Conservation (phyloP, 2,329 filamentous ascomycete species). For the Coleophoma crateriformis region DNA sequence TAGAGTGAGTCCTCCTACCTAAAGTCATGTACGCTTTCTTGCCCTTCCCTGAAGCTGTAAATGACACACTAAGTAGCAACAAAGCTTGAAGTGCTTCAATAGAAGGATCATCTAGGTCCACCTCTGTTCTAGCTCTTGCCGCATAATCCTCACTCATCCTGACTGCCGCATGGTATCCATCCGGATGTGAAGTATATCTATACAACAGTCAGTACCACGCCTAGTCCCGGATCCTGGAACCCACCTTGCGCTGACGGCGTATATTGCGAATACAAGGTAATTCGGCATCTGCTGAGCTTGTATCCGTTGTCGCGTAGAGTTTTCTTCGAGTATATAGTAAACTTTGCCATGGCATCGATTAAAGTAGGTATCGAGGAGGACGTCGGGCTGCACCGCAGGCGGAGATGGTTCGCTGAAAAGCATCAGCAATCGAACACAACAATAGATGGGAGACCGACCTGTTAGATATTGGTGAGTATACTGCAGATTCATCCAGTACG, state of each 20-base stretch:
- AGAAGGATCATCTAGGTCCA: conserved; percentile 77
- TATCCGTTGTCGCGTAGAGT: conserved; percentile 64
- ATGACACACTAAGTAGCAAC: conserved; percentile 69
- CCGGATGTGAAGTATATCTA: conserved; percentile 65
- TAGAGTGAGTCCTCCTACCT: conserved; percentile 41
- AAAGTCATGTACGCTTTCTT: conserved; percentile 86
- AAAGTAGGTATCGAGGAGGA: conserved; percentile 75
- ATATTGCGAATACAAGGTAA: conserved; percentile 51
- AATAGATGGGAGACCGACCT: conserved; percentile 27
- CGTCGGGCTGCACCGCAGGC: conserved; percentile 47
- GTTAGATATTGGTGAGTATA: conserved; percentile 36
- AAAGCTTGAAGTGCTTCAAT: conserved; percentile 73
- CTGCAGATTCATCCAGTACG: conserved; percentile 29
- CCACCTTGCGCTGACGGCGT: conserved; percentile 58
- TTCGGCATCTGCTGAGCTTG: conserved; percentile 60
- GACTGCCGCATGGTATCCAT: conserved; percentile 62
- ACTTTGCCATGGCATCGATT: conserved; percentile 74
- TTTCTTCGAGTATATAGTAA: conserved; percentile 76
- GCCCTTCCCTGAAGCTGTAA: conserved; percentile 70
- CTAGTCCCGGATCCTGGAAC: conserved; percentile 13
- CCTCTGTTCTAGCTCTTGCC: conserved; percentile 58
- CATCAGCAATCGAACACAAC: conserved; percentile 17
- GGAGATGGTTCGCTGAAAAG: conserved; percentile 38
- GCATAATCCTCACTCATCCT: conserved; percentile 69
- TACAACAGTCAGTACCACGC: background rate